A percentile compares a stretch with the other conserved stretches of the same genome.
Evolutionary conservation across 169 alveolate species (phyloP).

Genomic region (Cyclospora cayetanensis): DNA sequence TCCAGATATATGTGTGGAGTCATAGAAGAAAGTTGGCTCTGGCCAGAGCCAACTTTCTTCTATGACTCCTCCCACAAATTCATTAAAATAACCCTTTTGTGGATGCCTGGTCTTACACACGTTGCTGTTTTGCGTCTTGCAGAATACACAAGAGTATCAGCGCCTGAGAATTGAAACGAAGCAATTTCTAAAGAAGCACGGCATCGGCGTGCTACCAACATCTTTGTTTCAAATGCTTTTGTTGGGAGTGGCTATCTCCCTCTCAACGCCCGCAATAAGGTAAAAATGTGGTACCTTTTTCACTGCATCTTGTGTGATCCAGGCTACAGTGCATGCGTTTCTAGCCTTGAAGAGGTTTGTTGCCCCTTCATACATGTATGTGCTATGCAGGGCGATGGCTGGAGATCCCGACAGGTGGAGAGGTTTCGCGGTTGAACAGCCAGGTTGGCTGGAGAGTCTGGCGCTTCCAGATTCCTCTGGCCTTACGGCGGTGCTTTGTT

Average conservation of each 20-base stretch:
- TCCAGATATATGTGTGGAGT: too few relatives aligned
- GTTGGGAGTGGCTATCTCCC: background rate
- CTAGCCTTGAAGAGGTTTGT: too few relatives aligned
- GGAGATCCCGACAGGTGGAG: background rate
- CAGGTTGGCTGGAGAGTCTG: conserved; percentile 10
- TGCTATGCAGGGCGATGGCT: background rate
- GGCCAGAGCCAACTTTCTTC: too few relatives aligned
- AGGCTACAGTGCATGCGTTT: background rate
- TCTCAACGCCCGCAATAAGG: conserved; percentile 26
- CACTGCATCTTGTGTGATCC: too few relatives aligned
- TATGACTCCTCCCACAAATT: too few relatives aligned
- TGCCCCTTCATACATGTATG: background rate
- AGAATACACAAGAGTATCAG: conserved; percentile 13
- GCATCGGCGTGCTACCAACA: background rate
- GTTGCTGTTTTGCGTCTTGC: background rate
- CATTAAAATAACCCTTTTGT: too few relatives aligned
- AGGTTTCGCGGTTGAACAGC: background rate
- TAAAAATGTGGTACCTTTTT: background rate
- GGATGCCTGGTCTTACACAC: too few relatives aligned
- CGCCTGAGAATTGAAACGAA: conserved; percentile 18
- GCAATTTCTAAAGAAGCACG: background rate
- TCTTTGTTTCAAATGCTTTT: conserved; percentile 11
- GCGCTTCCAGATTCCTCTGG: background rate
- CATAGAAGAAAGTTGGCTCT: too few relatives aligned
- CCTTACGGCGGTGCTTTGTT: background rate